Percentiles rank a stretch among this genome's conserved stretches.
phyloP scores from a whole-genome alignment of 148 eudicot species.

The Camellia japonica region DNA sequence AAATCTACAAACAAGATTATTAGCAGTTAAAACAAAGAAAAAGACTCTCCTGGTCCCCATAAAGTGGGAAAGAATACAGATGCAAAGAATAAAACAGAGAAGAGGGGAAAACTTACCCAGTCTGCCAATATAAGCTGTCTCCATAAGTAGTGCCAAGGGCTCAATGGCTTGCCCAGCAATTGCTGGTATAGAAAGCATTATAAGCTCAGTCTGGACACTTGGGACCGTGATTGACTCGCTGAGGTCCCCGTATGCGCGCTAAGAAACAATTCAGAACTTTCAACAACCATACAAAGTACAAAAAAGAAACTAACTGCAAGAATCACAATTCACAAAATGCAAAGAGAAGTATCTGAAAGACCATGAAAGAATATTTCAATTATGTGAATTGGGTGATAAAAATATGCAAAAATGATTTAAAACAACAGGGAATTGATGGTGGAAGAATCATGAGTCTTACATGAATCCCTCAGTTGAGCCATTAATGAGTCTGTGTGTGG shows the following conservation, averaged over 20 bases:
- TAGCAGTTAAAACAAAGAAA: neutral
- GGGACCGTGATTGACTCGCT: neutral
- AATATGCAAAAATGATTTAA: neutral
- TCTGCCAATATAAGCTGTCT: slow-evolving; percentile 38
- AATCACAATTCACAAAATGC: neutral
- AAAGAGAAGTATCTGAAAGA: too few relatives aligned
- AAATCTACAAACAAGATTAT: neutral
- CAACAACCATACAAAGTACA: neutral
- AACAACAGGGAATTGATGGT: neutral
- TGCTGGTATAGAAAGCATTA: slow-evolving; percentile 39
- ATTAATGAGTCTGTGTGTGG: slow-evolving; percentile 16
- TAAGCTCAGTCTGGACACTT: slow-evolving; percentile 27
- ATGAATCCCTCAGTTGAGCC: slow-evolving; percentile 16
- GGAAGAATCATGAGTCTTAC: slow-evolving; percentile 1
- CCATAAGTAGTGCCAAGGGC: slow-evolving; percentile 43
- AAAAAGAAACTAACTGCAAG: neutral
- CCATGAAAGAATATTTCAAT: too few relatives aligned
- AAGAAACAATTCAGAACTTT: neutral
- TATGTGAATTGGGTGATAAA: too few relatives aligned
- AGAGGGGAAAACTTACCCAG: slow-evolving; percentile 21
- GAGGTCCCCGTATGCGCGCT: slow-evolving; percentile 14
- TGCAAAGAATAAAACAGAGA: neutral
- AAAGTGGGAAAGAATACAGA: neutral
- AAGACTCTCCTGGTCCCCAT: neutral
- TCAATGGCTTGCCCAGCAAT: slow-evolving; percentile 44